Conservation (phyloP, 345 rosid species). For the Aquilaria sinensis region DNA sequence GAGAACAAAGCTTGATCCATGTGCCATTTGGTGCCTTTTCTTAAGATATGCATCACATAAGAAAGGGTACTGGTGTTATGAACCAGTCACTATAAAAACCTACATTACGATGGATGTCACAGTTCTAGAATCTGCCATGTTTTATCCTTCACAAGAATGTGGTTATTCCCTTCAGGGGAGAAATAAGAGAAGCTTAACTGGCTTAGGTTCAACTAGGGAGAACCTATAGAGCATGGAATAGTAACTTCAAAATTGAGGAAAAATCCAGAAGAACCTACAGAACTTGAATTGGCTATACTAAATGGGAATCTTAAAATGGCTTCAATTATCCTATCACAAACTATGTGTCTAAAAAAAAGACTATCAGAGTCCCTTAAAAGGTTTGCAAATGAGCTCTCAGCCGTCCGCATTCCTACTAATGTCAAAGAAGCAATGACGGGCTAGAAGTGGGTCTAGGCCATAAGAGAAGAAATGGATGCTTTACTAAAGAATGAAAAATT, state of each 20-base stretch:
- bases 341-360: not conserved
- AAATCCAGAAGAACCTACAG: not conserved
- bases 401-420: not conserved
- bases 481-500: not conserved
- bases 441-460: not conserved
- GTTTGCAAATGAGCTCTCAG: not conserved
- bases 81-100: not conserved
- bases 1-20: not conserved
- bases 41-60: not conserved
- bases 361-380: not conserved
- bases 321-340: not conserved
- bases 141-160: not conserved
- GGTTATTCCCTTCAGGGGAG: not conserved
- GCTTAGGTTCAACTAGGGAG: not conserved
- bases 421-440: no score
- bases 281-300: not conserved
- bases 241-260: no score
- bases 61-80: not conserved
- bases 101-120: conserved; percentile 2
- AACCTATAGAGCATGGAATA: not conserved
- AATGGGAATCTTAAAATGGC: not conserved
- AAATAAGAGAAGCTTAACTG: not conserved
- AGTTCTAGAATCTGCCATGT: not conserved
- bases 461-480: not conserved
- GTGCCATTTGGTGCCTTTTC: not conserved